Evolutionary conservation across 352 stramenopile genomes (phyloP).

Genomic region (Globisporangium camurandrum): DNA sequence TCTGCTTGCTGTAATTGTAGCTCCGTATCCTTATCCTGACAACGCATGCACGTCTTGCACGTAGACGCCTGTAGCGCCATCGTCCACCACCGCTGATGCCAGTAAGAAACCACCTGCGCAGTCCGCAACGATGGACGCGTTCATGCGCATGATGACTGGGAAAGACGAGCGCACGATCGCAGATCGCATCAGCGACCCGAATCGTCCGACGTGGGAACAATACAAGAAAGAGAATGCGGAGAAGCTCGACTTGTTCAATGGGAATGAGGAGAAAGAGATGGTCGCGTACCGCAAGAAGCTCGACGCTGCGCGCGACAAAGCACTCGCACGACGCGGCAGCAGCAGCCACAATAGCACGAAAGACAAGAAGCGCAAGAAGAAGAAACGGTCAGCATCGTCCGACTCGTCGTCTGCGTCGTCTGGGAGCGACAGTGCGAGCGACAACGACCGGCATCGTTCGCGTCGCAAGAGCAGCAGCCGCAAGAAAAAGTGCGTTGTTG

Average conservation of each 20-base stretch:
- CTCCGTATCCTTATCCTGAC: no score
- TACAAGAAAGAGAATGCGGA: conserved; percentile 96
- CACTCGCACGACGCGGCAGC: conserved; percentile 43
- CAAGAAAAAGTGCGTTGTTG: conserved; percentile 65
- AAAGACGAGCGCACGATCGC: conserved; percentile 92
- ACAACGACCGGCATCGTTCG: conserved; percentile 35
- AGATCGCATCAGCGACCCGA: conserved; percentile 90
- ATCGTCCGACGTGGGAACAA: conserved; percentile 93
- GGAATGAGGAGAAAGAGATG: conserved; percentile 91
- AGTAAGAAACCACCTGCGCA: conserved; percentile 21
- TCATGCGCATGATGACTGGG: conserved; percentile 91
- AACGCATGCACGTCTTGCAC: background rate
- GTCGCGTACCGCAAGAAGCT: conserved; percentile 90
- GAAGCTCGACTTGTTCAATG: conserved; percentile 82
- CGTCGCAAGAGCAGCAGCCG: conserved; percentile 56
- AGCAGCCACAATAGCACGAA: conserved; percentile 50
- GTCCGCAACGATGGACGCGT: conserved; percentile 89
- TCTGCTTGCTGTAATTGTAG: no score
- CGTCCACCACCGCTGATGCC: background rate
- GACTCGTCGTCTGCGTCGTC: conserved; percentile 45
- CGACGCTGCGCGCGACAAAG: conserved; percentile 86
- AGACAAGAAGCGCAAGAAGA: conserved; percentile 84
- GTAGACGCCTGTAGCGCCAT: conserved; percentile 1
- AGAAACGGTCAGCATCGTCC: no score
- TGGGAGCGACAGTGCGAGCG: conserved; percentile 35